These are phyloP conservation scores for Trichomonascus vanleenenianus DNA, from an alignment of 805 yeast species.

Conservation along the genomic window DNA sequence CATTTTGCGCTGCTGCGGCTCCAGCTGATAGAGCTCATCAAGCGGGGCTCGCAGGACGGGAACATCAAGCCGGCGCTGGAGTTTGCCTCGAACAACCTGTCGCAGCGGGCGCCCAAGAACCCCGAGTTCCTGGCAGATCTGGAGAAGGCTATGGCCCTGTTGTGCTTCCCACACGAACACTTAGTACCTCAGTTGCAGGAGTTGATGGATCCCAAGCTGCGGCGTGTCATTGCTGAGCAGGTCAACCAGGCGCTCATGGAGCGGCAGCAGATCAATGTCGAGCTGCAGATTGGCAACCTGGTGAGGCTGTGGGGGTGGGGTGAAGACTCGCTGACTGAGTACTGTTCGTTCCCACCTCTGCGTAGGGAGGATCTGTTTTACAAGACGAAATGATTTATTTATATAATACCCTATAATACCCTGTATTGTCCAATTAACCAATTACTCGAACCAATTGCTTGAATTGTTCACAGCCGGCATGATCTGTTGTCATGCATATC, in stretches of 20 bases:
- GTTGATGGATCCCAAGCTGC: conserved; percentile 50
- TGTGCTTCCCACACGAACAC: conserved; percentile 40
- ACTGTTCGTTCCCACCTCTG: conserved; percentile 31
- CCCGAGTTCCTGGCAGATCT: conserved; percentile 56
- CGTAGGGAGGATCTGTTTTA: conserved; percentile 16
- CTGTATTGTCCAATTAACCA: too few species aligned
- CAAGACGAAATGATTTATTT: neutral
- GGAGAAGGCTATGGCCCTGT: conserved; percentile 76
- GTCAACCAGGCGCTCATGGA: conserved; percentile 61
- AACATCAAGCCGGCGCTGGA: conserved; percentile 23
- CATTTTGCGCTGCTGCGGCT: conserved; percentile 68
- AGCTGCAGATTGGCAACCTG: conserved; percentile 41
- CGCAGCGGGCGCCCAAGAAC: conserved; percentile 49
- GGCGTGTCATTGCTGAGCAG: conserved; percentile 58
- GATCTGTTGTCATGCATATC: too few species aligned
- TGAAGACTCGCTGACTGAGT: conserved; percentile 40
- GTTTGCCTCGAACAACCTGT: conserved; percentile 37
- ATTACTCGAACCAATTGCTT: too few species aligned
- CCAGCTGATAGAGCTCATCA: conserved; percentile 73
- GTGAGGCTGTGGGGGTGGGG: conserved; percentile 59
- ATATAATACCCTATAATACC: too few species aligned
- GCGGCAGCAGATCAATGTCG: conserved; percentile 29
- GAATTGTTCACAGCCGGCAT: too few species aligned
- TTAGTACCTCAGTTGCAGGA: conserved; percentile 38
- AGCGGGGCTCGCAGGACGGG: conserved; percentile 35